Evolutionary conservation across 768 basidiomycete genomes (phyloP).

Genomic region (Suillus brevipes): DNA sequence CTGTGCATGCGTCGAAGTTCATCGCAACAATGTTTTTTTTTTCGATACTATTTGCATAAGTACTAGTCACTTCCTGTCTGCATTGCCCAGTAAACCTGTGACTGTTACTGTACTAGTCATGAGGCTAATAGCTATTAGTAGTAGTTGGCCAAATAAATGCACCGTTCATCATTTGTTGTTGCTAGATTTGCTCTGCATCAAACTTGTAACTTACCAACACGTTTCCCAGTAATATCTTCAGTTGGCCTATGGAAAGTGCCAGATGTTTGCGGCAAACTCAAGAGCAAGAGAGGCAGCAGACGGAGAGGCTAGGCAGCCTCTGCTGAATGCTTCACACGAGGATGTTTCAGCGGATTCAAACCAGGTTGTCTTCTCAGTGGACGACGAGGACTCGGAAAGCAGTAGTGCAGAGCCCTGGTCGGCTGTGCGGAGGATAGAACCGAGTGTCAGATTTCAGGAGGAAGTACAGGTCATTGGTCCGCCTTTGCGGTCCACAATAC

Average conservation of each 20-base stretch:
- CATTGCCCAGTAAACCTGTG: not conserved
- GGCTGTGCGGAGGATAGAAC: conserved; percentile 38
- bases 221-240: not conserved
- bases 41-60: not conserved
- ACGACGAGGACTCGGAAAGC: conserved; percentile 53
- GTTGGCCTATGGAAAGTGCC: conserved; percentile 22
- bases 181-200: not conserved
- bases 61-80: too few species aligned
- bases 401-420: conserved; percentile 34
- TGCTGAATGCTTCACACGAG: conserved; percentile 51
- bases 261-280: conserved; percentile 32
- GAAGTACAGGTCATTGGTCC: conserved; percentile 69
- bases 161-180: not conserved
- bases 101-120: not conserved
- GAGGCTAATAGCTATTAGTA: not conserved
- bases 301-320: conserved; percentile 54
- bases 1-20: not conserved
- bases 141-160: not conserved
- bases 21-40: not conserved
- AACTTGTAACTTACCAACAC: conserved; percentile 1
- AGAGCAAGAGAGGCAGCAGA: conserved; percentile 29
- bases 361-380: conserved; percentile 54
- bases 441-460: conserved; percentile 65
- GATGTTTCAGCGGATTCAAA: conserved; percentile 33
- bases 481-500: conserved; percentile 65